Conservation (phyloP, 2,329 filamentous ascomycete genomes). For the Colletotrichum kahawae region DNA sequence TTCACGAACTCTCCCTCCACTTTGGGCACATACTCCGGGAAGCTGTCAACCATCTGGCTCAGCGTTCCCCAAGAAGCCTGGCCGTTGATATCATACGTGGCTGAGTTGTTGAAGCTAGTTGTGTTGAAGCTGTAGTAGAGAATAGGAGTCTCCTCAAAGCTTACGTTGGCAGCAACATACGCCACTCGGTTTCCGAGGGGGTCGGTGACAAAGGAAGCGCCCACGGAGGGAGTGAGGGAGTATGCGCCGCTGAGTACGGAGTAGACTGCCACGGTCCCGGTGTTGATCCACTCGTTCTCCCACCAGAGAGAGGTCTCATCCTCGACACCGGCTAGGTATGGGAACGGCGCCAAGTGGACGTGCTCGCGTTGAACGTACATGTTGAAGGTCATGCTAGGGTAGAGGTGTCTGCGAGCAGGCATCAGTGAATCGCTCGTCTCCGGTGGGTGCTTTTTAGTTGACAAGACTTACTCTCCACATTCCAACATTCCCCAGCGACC, state of each 20-base stretch:
- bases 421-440: neutral
- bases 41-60: neutral
- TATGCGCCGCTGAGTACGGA: neutral
- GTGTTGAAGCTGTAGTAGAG: neutral
- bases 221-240: neutral
- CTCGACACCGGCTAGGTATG: neutral
- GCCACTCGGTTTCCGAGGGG: neutral
- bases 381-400: conserved; percentile 7
- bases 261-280: neutral
- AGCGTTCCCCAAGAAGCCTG: conserved; percentile 4
- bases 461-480: conserved; percentile 47
- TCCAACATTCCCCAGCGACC: conserved; percentile 49
- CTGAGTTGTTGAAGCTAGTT: neutral
- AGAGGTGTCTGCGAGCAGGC: neutral
- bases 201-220: neutral
- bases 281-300: neutral
- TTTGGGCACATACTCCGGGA: conserved; percentile 2
- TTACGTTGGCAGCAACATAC: neutral
- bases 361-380: conserved; percentile 4
- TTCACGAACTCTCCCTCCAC: neutral
- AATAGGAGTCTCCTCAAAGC: neutral
- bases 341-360: neutral
- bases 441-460: neutral
- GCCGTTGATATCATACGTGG: neutral
- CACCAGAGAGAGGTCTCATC: neutral